phyloP scores from a whole-genome alignment of 768 basidiomycete genomes.

The Rhodotorula paludigena region DNA sequence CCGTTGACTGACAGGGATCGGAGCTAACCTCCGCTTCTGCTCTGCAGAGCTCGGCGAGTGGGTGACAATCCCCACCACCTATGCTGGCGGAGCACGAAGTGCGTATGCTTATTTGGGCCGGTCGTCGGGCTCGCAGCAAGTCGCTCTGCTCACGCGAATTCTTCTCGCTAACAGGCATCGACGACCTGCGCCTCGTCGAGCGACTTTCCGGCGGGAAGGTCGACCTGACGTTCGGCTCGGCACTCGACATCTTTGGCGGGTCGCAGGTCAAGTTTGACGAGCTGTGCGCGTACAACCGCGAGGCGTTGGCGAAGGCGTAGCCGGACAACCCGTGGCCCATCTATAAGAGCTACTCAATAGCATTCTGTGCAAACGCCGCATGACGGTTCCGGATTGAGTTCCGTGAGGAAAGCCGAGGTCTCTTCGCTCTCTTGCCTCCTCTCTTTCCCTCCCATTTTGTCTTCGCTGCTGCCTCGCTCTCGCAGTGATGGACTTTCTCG shows the following conservation, averaged over 20 bases:
- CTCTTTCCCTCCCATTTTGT: too few species aligned
- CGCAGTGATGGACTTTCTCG: too few species aligned
- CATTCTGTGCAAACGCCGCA: too few species aligned
- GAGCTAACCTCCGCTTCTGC: not conserved
- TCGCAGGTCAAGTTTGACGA: constrained; percentile 51
- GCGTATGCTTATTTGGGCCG: constrained; percentile 15
- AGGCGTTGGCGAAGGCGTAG: not conserved
- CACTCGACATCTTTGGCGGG: constrained; percentile 55
- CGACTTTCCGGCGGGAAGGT: constrained; percentile 73
- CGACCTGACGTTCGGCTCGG: constrained; percentile 80
- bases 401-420: too few species aligned
- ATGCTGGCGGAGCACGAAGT: constrained; percentile 95
- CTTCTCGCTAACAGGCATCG: constrained; percentile 56
- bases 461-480: too few species aligned
- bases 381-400: too few species aligned
- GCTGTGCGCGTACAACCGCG: constrained; percentile 47
- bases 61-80: constrained; percentile 86
- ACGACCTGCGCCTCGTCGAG: constrained; percentile 76
- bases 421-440: too few species aligned
- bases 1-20: not conserved
- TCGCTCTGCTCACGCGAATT: not conserved
- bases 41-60: constrained; percentile 76
- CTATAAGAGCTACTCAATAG: too few species aligned
- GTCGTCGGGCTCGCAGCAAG: not conserved
- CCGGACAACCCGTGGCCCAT: too few species aligned